Evolutionary conservation across 257 asterid species (phyloP), one percentile per base, ranked within the genome.

Genomic region (Phtheirospermum japonicum): DNA sequence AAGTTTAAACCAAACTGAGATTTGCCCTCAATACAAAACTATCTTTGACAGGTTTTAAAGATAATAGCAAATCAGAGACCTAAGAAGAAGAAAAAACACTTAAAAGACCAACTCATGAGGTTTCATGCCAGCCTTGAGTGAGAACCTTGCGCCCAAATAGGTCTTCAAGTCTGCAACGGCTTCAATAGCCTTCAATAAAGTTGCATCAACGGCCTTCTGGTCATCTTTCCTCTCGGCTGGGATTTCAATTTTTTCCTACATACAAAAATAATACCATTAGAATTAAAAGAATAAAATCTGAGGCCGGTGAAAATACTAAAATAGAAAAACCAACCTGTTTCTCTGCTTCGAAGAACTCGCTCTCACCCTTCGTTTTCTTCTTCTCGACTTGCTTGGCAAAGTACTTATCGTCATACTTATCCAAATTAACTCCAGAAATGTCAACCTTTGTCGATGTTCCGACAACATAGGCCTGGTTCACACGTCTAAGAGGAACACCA

Each of bases 101-200:
- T 81, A 76, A 10, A 68, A 84, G 23, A 80, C 85, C 43, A 86
- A 61, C 79, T 82, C 92, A 17, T 84, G 95, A 13, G 89, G 91
- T 59, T 82, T 86, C 79, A 73, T 72, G 59, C 95, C 89, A n/a
- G 77, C 77, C 75, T 74, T 82, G 13, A 84, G 83, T 0, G 95
- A 84, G 61, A 86, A 86, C 56, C 92, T 73, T 17, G 95, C 87
- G 4, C 79, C 83, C 76, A 84, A 65, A 72, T 86, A 86, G 5
- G 80, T 16, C 74, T 78, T 84, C 52, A 86, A 59, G 4, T 82
- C 95, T 3, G 80, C 66, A 30, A 84, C 79, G 2, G 75, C 54
- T 16, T 86, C 95, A 37, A 86, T 49, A 26, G 95, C 79, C 65
- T 78, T 82, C 49, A 86, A 45, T 71, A 84, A 68, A 28, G 78